Evolutionary conservation across 345 rosid species (phyloP), one percentile per base, ranked within the genome.

Genomic region (Rubroshorea leprosula): DNA sequence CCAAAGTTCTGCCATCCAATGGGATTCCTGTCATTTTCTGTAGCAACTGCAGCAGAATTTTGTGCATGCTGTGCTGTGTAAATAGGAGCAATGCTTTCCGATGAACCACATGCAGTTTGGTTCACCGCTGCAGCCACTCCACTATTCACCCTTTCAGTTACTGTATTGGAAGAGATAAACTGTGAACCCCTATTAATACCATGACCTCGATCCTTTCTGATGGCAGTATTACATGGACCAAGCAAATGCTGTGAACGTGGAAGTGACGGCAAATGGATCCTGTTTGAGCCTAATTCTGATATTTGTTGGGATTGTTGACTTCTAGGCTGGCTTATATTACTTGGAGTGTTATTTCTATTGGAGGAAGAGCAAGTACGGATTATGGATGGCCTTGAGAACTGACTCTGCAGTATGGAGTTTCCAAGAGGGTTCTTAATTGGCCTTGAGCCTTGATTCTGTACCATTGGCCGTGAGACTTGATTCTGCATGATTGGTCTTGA

Each of bases 321-420:
- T 74, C 75, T 60, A 27, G 44, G 41, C 57, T 68, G 73, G 26
- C 43, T 63, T 59, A 68, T 72, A 62, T 56, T 63, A 48, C 60
- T 73, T 53, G 83, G 74, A 31, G 45, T 5, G 23, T 50, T 46
- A 43, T 50, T 43, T 56, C 64, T 68, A 45, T 43, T 29, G 7
- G 85, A 66, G 25, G 92, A 64, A 11, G 87, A 68, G 71, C 85
- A 79, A 64, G 80, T 51, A 54, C 72, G 71, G 43, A 77, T 18
- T 22, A 60, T 2, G 4, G 51, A 38, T 16, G 62, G 70, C 49
- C 55, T 63, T 5, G 57, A 60, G 24, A 16, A 54, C 41, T 41
- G 62, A 69, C 16, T 70, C 57, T 53, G 76, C 21, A 69, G 59
- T 39, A 56, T 16, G 16, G 50, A 31, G 54, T 62, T 63, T 18